Conservation (phyloP, 2,329 filamentous ascomycete genomes). For the Aquanectria penicillioides region DNA sequence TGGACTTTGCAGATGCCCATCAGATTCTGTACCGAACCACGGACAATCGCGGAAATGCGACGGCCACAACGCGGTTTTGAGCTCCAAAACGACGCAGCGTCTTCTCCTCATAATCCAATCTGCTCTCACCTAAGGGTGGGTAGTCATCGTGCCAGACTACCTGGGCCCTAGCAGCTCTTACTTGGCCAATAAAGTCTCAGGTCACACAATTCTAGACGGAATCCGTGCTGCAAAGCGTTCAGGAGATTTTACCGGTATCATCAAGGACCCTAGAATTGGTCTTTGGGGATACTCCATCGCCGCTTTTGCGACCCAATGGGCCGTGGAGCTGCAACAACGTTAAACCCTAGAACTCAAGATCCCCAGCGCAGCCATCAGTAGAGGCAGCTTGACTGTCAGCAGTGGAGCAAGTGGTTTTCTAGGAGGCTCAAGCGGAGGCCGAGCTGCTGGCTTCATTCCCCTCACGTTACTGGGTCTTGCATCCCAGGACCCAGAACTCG, state of each 20-base stretch:
- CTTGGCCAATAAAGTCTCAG: conserved; percentile 51
- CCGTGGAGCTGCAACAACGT: conserved; percentile 37
- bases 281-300: conserved; percentile 55
- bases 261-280: conserved; percentile 46
- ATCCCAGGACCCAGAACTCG: conserved; percentile 36
- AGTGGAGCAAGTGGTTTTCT: too few relatives aligned
- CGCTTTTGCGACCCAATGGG: conserved; percentile 33
- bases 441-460: conserved; percentile 33
- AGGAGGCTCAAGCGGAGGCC: conserved; percentile 25
- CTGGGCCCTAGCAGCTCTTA: conserved; percentile 56
- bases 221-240: conserved; percentile 52
- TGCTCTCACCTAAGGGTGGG: conserved; percentile 54
- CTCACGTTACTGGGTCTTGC: conserved; percentile 34
- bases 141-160: conserved; percentile 59
- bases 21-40: conserved; percentile 54
- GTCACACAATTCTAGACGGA: conserved; percentile 55
- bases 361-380: conserved; percentile 39
- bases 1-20: conserved; percentile 31
- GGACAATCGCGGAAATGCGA: conserved; percentile 47
- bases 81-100: conserved; percentile 42
- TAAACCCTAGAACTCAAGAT: conserved; percentile 41
- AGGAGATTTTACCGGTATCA: conserved; percentile 42
- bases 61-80: conserved; percentile 51
- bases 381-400: conserved; percentile 33
- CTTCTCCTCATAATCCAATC: conserved; percentile 37